A percentile compares a stretch with the other conserved stretches of the same genome.
Evolutionary conservation across 768 basidiomycete genomes (phyloP).

Genomic region (Russula sp.): DNA sequence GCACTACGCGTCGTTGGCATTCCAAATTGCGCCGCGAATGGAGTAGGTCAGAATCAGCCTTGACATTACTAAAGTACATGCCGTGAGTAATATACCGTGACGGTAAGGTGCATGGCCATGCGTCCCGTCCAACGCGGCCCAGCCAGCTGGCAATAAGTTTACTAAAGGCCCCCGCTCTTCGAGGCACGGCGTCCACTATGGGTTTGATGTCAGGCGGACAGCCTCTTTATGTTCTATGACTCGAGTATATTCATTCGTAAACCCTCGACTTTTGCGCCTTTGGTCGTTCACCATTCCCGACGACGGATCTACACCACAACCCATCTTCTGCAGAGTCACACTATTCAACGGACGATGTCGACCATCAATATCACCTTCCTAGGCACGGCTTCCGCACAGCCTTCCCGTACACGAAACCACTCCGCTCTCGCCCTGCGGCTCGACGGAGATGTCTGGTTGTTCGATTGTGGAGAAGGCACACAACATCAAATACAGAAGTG

Average conservation of each 20-base stretch:
- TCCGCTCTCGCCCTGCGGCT: constrained; percentile 66
- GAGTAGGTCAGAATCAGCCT: background rate
- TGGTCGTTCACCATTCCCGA: background rate
- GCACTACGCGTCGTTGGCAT: constrained; percentile 18
- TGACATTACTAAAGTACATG: background rate
- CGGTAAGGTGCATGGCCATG: too few species aligned
- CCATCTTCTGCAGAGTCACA: background rate
- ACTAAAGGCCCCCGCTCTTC: too few species aligned
- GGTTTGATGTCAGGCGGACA: too few species aligned
- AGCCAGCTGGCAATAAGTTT: too few species aligned
- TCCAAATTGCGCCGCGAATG: background rate
- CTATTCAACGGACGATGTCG: constrained; percentile 2
- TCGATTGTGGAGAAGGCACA: constrained; percentile 83
- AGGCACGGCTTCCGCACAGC: constrained; percentile 77
- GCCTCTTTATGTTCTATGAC: background rate
- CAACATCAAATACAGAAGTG: constrained; percentile 74
- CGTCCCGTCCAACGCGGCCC: too few species aligned
- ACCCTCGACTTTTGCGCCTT: background rate
- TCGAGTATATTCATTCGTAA: background rate
- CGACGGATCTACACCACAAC: background rate
- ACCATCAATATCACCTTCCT: constrained; percentile 61
- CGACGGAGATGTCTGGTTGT: constrained; percentile 70
- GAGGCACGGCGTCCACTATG: too few species aligned
- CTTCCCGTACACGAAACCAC: constrained; percentile 73
- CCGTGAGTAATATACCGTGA: background rate